Conservation (phyloP, 768 basidiomycete genomes). For the Tricholoma matsutake region DNA sequence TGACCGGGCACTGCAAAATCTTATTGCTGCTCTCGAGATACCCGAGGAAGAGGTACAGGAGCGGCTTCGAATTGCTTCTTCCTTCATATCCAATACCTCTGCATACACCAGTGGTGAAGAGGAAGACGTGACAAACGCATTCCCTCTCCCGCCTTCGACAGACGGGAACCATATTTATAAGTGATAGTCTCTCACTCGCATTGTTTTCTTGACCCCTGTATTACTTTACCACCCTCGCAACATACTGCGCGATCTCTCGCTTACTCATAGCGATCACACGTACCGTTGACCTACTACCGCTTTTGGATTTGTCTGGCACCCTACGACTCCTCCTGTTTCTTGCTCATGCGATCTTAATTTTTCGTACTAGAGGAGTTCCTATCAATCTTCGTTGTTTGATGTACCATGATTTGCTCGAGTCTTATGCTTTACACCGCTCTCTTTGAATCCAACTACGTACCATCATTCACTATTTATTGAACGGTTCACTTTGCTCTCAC, state of each 20-base stretch:
- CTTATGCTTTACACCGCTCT: not conserved
- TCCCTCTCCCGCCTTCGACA: slow-evolving; percentile 37
- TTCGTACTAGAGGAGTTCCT: not conserved
- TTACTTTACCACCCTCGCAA: not conserved
- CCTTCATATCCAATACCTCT: slow-evolving; percentile 35
- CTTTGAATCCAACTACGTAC: not conserved
- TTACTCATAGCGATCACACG: not conserved
- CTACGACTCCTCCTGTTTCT: not conserved
- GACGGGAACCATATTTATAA: slow-evolving; percentile 6
- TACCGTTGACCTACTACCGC: not conserved
- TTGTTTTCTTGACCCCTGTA: slow-evolving; percentile 6
- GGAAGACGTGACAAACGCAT: slow-evolving; percentile 36
- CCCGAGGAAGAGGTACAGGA: slow-evolving; percentile 44
- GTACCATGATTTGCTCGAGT: not conserved
- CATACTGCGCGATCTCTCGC: not conserved
- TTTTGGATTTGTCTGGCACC: not conserved
- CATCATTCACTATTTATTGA: not conserved
- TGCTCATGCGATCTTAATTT: not conserved
- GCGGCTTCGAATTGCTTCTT: slow-evolving; percentile 54
- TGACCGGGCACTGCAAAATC: slow-evolving; percentile 57
- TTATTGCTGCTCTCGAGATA: slow-evolving; percentile 64
- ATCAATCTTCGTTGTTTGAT: not conserved
- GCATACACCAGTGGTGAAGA: slow-evolving; percentile 30
- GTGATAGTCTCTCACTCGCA: slow-evolving; percentile 2
- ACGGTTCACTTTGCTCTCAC: not conserved